Percentiles rank a stretch among this genome's conserved stretches.
These are phyloP conservation scores for Zygotorulaspora florentina DNA, from an alignment of 805 yeast species.

Conservation along the genomic window DNA sequence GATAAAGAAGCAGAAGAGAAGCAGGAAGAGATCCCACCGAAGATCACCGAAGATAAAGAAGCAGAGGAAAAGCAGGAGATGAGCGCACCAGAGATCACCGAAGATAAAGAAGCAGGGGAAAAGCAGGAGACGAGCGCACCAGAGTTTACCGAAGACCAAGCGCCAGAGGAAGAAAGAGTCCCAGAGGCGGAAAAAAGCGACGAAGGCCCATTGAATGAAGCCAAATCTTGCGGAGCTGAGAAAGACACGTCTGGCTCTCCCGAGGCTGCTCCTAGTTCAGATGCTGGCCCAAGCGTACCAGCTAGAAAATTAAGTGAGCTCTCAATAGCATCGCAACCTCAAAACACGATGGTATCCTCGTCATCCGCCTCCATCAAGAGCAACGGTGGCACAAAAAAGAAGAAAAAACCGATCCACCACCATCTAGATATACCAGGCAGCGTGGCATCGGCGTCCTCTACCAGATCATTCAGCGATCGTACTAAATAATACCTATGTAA, in stretches of 20 bases:
- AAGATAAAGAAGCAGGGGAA: not conserved
- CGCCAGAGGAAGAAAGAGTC: too few species aligned
- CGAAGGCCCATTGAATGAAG: too few species aligned
- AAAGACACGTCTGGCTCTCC: conserved; percentile 4
- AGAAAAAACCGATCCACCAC: conserved; percentile 15
- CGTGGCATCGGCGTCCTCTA: conserved; percentile 13
- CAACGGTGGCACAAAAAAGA: conserved; percentile 7
- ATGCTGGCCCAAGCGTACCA: not conserved
- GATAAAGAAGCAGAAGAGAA: conserved; percentile 7
- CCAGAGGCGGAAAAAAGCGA: too few species aligned
- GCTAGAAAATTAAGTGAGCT: conserved; percentile 2
- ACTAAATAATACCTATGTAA: not conserved
- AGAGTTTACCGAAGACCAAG: too few species aligned
- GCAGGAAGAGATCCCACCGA: not conserved
- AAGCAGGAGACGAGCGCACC: conserved; percentile 8
- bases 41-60: not conserved
- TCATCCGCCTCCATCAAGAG: conserved; percentile 21
- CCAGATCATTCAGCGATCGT: conserved; percentile 12
- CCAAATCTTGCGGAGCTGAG: too few species aligned
- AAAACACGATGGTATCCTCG: conserved; percentile 6
- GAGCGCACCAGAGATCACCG: not conserved
- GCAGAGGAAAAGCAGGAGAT: not conserved
- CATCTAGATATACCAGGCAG: conserved; percentile 20
- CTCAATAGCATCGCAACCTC: conserved; percentile 4
- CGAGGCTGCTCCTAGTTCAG: not conserved